Conservation (phyloP, 176 grass and related monocot genomes). For the Leersia perrieri region DNA sequence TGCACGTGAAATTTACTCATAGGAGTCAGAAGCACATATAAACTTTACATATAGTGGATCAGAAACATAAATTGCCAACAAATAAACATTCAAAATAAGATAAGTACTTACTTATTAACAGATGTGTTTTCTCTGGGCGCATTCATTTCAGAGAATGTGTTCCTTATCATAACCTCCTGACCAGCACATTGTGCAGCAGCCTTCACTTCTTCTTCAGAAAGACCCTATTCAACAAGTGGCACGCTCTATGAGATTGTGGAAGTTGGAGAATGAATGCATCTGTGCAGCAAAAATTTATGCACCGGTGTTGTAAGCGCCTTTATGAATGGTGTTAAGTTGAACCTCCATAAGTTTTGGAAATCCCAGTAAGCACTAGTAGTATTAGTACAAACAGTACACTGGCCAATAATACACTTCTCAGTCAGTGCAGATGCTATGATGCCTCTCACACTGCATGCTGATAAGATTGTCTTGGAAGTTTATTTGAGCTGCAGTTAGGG, state of each 20-base stretch:
- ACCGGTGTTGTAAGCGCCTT: neutral
- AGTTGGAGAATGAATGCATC: neutral
- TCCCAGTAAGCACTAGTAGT: neutral
- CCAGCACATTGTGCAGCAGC: slow-evolving; percentile 82
- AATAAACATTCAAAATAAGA: neutral
- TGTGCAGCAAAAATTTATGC: neutral
- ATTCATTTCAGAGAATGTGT: slow-evolving; percentile 98
- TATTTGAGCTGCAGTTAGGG: neutral
- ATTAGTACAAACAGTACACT: neutral
- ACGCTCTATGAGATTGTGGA: slow-evolving; percentile 16
- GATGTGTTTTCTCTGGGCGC: slow-evolving; percentile 79
- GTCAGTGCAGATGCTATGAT: neutral
- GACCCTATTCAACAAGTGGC: slow-evolving; percentile 64
- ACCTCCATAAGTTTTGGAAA: neutral
- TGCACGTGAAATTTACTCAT: slow-evolving; percentile 1
- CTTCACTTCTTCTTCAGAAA: slow-evolving; percentile 95
- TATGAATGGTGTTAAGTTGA: neutral
- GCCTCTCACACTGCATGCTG: neutral
- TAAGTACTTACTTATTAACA: slow-evolving; percentile 83
- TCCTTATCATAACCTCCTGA: slow-evolving; percentile 98
- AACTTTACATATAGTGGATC: neutral
- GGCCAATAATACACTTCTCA: neutral
- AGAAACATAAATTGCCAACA: neutral
- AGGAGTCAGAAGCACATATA: neutral
- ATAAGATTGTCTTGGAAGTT: neutral